Evolutionary conservation across 2,329 filamentous ascomycete genomes (phyloP).

Genomic region (Chalara sp.): DNA sequence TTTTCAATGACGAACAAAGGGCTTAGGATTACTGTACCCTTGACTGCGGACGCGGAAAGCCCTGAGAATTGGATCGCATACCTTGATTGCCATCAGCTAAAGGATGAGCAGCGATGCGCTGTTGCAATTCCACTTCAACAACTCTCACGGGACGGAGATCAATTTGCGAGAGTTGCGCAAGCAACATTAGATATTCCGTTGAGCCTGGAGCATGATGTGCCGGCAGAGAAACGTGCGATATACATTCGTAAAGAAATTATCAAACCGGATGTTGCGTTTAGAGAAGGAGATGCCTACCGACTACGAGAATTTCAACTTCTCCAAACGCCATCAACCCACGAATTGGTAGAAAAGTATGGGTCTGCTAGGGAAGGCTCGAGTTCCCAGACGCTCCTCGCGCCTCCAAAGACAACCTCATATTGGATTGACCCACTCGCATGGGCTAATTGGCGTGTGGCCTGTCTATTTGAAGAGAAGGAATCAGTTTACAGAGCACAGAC

Average conservation of each 20-base stretch:
- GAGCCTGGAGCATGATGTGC: neutral
- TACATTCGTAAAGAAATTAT: neutral
- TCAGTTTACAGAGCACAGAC: neutral
- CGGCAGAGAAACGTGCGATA: neutral
- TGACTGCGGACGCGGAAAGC: no score
- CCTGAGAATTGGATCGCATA: neutral
- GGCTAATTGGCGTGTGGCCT: neutral
- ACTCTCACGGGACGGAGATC: neutral
- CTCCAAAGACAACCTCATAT: neutral
- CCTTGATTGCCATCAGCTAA: neutral
- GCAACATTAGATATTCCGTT: neutral
- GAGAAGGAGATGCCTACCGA: neutral
- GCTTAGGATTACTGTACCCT: no score
- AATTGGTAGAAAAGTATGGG: neutral
- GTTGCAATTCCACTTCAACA: neutral
- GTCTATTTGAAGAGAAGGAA: neutral
- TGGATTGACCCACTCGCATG: neutral
- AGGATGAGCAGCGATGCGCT: neutral
- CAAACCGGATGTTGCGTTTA: neutral
- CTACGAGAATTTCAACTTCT: neutral
- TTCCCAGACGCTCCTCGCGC: neutral
- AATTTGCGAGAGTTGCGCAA: neutral
- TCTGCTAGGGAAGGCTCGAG: neutral
- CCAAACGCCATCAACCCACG: neutral
- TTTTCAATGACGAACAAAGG: neutral